phyloP scores from a whole-genome alignment of 2,329 filamentous ascomycete species.

The Penicillium sp. region DNA sequence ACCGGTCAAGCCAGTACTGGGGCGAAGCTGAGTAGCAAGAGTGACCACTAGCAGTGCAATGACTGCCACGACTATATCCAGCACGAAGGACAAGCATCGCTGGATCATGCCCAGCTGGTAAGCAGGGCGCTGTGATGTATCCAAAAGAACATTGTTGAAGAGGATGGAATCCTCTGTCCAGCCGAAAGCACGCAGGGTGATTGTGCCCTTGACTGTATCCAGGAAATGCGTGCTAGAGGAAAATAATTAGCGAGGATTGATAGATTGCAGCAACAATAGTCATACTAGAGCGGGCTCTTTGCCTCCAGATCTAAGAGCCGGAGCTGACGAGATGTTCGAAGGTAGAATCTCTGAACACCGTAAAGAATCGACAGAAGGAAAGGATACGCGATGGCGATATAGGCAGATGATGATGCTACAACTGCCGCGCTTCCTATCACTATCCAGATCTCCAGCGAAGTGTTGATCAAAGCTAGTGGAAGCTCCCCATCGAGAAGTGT shows the following conservation, averaged over 20 bases:
- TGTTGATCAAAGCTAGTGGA: constrained; percentile 5
- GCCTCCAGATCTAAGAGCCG: constrained; percentile 58
- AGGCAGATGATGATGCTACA: background rate
- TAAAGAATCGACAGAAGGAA: constrained; percentile 48
- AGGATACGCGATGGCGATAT: background rate
- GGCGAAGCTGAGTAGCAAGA: background rate
- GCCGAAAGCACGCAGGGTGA: background rate
- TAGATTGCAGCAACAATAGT: background rate
- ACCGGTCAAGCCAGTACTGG: background rate
- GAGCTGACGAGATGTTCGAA: constrained; percentile 58
- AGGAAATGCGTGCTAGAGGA: background rate
- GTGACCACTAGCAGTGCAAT: background rate
- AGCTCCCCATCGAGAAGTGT: constrained; percentile 18
- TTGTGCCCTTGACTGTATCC: constrained; percentile 3
- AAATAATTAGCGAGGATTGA: background rate
- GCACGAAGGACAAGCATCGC: constrained; percentile 7
- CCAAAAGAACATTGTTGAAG: constrained; percentile 6
- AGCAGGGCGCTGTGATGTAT: constrained; percentile 5
- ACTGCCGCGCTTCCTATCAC: background rate
- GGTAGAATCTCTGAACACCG: constrained; percentile 55
- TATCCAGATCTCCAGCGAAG: background rate
- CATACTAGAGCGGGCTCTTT: constrained; percentile 50
- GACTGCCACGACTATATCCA: background rate
- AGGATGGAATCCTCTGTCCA: constrained; percentile 3
- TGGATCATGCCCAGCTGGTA: constrained; percentile 10